Evolutionary conservation across 2,329 filamentous ascomycete genomes (phyloP).

Genomic region (Phoma sp.): DNA sequence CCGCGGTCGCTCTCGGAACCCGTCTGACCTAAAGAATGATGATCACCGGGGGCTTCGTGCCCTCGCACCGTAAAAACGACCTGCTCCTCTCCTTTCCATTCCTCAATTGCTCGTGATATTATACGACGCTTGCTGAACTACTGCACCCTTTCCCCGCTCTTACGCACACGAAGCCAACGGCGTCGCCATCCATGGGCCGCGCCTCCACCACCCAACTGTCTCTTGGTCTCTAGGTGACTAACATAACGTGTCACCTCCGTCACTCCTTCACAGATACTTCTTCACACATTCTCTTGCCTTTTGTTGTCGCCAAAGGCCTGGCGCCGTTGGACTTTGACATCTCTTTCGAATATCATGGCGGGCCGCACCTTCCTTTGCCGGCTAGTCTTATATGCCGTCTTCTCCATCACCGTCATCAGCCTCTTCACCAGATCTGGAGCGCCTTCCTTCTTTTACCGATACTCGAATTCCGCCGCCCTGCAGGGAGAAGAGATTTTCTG

Average conservation of each 20-base stretch:
- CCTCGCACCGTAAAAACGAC: constrained; percentile 15
- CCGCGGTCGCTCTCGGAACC: constrained; percentile 18
- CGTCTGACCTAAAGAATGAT: constrained; percentile 20
- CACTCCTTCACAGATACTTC: constrained; percentile 4
- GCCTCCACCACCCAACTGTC: constrained; percentile 12
- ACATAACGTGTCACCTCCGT: constrained; percentile 9
- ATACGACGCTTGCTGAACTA: constrained; percentile 10
- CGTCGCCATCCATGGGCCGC: constrained; percentile 15
- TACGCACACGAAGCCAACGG: constrained; percentile 16
- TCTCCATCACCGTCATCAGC: constrained; percentile 44
- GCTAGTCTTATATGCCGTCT: constrained; percentile 41
- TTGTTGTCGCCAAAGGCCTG: constrained; percentile 12
- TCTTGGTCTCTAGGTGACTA: constrained; percentile 5
- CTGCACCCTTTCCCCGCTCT: constrained; percentile 15
- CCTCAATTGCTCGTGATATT: constrained; percentile 14
- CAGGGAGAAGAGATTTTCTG: constrained; percentile 32
- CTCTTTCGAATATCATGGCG: constrained; percentile 30
- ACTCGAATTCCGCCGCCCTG: constrained; percentile 29
- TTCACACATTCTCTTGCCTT: constrained; percentile 5
- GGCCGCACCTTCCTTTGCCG: constrained; percentile 42
- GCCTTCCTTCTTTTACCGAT: constrained; percentile 36
- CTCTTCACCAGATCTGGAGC: constrained; percentile 40
- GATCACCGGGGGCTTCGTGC: constrained; percentile 16
- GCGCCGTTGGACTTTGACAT: constrained; percentile 6
- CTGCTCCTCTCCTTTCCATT: constrained; percentile 14